Evolutionary conservation across 441 rosid species (phyloP), one percentile per base, ranked within the genome.

Genomic region (Aquilaria agallochum): DNA sequence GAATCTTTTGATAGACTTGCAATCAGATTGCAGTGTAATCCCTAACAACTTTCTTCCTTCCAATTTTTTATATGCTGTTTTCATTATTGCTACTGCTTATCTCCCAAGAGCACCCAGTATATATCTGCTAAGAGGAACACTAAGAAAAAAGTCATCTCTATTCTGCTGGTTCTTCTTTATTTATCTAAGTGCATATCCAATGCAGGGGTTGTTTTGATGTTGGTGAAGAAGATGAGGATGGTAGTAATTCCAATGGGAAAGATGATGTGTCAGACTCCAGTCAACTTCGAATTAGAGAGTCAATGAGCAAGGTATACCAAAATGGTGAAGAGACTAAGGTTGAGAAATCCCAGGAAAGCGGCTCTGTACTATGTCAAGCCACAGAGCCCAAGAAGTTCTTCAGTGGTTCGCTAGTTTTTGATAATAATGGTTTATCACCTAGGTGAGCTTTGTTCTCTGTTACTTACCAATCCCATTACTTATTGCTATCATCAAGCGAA

Each of bases 171-270:
- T 15, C 40, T 54, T 32, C 40, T 68, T 75, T 52, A 53, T 48
- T 65, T 68, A 33, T 53, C 44, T 47, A 44, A 63, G 36, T 11
- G 11, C 69, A 36, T 53, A 45, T 60, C 56, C 68, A 63, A 59
- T 83, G 78, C 91, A 95, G 98, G 73, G 88, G 87, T 59, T 92
- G 98, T 78, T 95, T 95, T 77, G 98, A 95, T 74, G 65, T 88
- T 53, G 78, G 86, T 46, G 92, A 86, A 73, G 95, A 81, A 34
- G 95, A 85, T 67, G 89, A 66, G 53, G 80, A 46, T 76, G 71
- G 79, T 61, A 69, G 79, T 57, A 86, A 83, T 76, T 85, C 88
- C 56, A 76, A 68, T 58, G 81, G 85, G 83, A 78, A 85, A 62
- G 42, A 36, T 36, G 42, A 36, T 36, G 42, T 5, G 42, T 63